Conservation (phyloP, 768 basidiomycete species). For the Psilocybe cyanescens region DNA sequence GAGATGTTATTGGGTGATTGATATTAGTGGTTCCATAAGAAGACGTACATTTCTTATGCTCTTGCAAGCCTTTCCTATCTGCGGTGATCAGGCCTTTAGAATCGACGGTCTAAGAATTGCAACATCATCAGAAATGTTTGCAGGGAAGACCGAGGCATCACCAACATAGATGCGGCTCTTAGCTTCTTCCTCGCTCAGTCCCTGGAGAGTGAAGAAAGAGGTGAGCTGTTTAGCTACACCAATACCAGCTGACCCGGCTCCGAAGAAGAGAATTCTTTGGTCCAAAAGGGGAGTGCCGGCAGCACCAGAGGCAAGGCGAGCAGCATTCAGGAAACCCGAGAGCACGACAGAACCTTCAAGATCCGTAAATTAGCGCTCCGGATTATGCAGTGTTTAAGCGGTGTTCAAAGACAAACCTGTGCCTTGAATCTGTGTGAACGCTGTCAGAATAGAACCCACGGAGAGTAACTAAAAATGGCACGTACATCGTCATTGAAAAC, state of each 20-base stretch:
- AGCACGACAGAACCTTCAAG: constrained; percentile 67
- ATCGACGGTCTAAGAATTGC: constrained; percentile 60
- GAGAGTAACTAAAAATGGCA: constrained; percentile 14
- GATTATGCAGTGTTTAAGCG: background rate
- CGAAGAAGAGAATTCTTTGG: constrained; percentile 87
- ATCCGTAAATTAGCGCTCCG: constrained; percentile 8
- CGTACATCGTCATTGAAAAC: constrained; percentile 79
- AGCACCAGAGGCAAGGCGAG: constrained; percentile 58
- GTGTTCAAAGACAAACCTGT: constrained; percentile 43
- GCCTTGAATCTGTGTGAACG: constrained; percentile 57
- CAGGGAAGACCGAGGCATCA: constrained; percentile 10
- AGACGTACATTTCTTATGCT: constrained; percentile 71
- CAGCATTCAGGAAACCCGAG: constrained; percentile 77
- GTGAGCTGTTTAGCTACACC: constrained; percentile 86
- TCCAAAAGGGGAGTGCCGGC: constrained; percentile 61
- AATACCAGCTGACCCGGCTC: constrained; percentile 89
- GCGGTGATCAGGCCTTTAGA: constrained; percentile 78
- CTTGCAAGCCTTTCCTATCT: constrained; percentile 66
- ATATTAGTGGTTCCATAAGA: background rate
- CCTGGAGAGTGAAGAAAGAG: constrained; percentile 79
- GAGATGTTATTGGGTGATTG: constrained; percentile 27
- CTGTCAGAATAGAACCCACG: constrained; percentile 7
- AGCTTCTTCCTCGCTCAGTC: constrained; percentile 69
- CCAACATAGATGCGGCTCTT: constrained; percentile 67
- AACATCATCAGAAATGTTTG: constrained; percentile 15